Percentiles rank a stretch among this genome's conserved stretches.
Conservation (phyloP, 108 stramenopile genomes). For the Stephanodiscus triporus region DNA sequence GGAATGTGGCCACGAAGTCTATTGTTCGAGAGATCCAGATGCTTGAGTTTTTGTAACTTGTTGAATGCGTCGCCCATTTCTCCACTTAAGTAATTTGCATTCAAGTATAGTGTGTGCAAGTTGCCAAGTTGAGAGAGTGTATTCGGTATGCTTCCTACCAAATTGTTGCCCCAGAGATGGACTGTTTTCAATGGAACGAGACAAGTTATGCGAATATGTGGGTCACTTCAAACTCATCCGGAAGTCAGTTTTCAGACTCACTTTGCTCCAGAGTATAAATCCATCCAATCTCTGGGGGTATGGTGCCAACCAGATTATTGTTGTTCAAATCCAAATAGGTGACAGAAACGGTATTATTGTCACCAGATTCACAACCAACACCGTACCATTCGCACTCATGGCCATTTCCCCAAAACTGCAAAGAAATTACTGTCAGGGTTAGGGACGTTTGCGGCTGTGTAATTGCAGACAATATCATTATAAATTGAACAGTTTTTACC, state of each 20-base stretch:
- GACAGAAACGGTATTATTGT: slow-evolving; percentile 21
- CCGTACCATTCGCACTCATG: slow-evolving; percentile 64
- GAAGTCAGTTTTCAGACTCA: slow-evolving; percentile 14
- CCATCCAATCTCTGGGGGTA: slow-evolving; percentile 44
- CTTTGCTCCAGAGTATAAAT: slow-evolving; percentile 32
- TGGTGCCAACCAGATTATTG: slow-evolving; percentile 33
- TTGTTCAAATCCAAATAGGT: slow-evolving; percentile 36
- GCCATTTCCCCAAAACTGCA: slow-evolving; percentile 21
- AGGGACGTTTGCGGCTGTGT: not conserved
- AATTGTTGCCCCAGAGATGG: slow-evolving; percentile 52
- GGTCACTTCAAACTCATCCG: not conserved
- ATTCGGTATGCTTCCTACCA: slow-evolving; percentile 52
- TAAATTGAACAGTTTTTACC: not conserved
- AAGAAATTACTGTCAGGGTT: not conserved
- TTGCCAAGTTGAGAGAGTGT: slow-evolving; percentile 45
- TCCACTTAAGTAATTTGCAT: slow-evolving; percentile 45
- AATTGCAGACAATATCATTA: not conserved
- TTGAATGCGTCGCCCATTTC: slow-evolving; percentile 20
- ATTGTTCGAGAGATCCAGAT: slow-evolving; percentile 44
- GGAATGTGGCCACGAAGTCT: slow-evolving; percentile 52
- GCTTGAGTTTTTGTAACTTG: slow-evolving; percentile 10
- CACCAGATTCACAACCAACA: slow-evolving; percentile 39
- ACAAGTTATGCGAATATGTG: not conserved
- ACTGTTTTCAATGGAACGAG: not conserved
- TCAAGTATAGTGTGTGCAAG: slow-evolving; percentile 49